Percentiles rank a stretch among this genome's conserved stretches.
Conservation (phyloP, 495 filamentous ascomycete genomes). For the Penicillium robsamsonii region DNA sequence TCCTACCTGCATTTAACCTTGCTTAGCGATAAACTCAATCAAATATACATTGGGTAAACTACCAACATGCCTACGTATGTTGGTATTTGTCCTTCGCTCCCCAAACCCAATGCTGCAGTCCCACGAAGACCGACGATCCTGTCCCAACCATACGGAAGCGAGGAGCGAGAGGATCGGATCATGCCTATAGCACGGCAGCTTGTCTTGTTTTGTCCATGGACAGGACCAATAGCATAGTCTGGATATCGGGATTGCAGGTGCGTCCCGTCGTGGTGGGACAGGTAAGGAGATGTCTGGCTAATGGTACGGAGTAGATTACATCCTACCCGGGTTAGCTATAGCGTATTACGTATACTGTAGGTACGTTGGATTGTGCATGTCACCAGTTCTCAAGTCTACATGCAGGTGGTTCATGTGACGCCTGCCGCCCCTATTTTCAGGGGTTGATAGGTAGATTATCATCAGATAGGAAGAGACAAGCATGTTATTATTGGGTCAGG, state of each 20-base stretch:
- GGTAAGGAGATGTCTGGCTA: neutral
- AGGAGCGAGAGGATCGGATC: conserved; percentile 7
- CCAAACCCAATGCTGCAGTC: neutral
- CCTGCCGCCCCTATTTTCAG: neutral
- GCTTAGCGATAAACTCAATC: neutral
- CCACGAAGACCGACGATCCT: neutral
- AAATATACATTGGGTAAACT: neutral
- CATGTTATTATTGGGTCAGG: neutral
- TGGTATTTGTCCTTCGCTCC: neutral
- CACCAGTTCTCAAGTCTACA: neutral
- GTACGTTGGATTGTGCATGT: neutral
- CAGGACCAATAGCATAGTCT: neutral
- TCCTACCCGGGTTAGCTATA: too few relatives aligned
- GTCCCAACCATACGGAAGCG: conserved; percentile 5
- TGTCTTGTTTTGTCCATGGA: neutral
- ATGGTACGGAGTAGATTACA: conserved; percentile 1
- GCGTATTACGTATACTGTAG: neutral
- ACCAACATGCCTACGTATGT: neutral
- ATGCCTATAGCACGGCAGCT: neutral
- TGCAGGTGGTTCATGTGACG: conserved; percentile 5
- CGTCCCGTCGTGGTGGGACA: neutral
- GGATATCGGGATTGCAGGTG: neutral
- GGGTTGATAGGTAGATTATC: neutral
- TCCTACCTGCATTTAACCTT: conserved; percentile 1
- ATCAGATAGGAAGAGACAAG: conserved; percentile 1